Evolutionary conservation across 257 asterid species (phyloP), one percentile per base, ranked within the genome.

Genomic region (Solanum pennellii): DNA sequence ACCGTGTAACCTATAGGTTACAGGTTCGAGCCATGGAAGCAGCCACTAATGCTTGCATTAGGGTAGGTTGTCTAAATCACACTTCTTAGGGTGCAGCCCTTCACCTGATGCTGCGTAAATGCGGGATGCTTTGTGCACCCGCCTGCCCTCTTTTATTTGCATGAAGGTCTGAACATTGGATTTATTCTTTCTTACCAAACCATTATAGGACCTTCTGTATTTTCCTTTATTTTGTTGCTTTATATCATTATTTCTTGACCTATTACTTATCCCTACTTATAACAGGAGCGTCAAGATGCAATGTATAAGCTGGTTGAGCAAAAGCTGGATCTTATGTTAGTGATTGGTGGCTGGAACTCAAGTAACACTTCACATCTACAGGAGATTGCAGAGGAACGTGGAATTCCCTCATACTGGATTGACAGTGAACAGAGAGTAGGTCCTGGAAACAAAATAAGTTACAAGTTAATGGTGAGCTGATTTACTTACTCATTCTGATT

Each of bases 291-390:
- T 15, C 99, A 97, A 94, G 99, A 97, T 94, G 99, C 99, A 41
- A 97, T 97, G 99, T 97, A 95, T 89, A 95, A 97, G 91, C 92
- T 97, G 92, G 98, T 97, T 9, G 98, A 96, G 3, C 87, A 96
- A 83, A 77, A 94, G 85, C 13, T 94, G 18, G 99, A 97, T 93
- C 98, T 97, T 42, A 96, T 97, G 87, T 93, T 97, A 87, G 99
- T 97, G 35, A 90, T 97, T 87, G 99, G 99, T 20, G 99, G 99
- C 31, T 97, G 98, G 99, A 96, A 97, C 98, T 96, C 99, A 23
- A 97, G 99, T 91, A 97, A 97, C 97, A 96, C 99, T 75, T 96
- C 99, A 7, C 99, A 96, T 88, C 93, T 97, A 72, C 99, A 95
- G 91, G 99, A 97, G 92, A 97, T 97, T 69, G 94, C 98, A 14